A percentile compares a stretch with the other conserved stretches of the same genome.
Evolutionary conservation across 1,284 basidiomycete genomes (phyloP).

Genomic region (Ustilago vetiveriae): DNA sequence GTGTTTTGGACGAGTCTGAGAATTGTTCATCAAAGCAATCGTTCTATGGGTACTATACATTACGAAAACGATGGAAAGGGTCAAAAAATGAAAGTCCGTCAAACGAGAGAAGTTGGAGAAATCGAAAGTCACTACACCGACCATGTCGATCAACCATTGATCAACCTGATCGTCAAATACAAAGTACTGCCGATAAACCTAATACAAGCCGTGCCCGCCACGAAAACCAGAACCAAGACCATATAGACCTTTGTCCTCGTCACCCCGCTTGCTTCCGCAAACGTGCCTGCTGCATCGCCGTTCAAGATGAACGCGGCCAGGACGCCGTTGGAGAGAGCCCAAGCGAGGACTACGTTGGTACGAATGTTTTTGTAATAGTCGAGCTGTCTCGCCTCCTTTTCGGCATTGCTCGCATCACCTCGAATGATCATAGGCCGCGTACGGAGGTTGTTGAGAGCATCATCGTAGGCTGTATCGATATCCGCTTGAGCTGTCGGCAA

Average conservation of each 20-base stretch:
- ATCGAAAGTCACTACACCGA: too few species aligned
- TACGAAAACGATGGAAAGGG: too few species aligned
- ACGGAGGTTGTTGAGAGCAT: slow-evolving; percentile 82
- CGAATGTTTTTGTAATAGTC: slow-evolving; percentile 75
- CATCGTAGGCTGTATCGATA: slow-evolving; percentile 87
- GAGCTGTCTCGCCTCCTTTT: slow-evolving; percentile 60
- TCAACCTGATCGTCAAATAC: slow-evolving; percentile 57
- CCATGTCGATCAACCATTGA: slow-evolving; percentile 45
- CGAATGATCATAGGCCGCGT: slow-evolving; percentile 71
- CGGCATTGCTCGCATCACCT: slow-evolving; percentile 59
- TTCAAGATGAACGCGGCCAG: slow-evolving; percentile 62
- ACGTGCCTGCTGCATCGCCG: slow-evolving; percentile 45
- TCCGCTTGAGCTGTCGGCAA: slow-evolving; percentile 85
- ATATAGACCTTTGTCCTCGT: slow-evolving; percentile 62
- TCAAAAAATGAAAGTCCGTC: too few species aligned
- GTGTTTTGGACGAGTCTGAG: too few species aligned
- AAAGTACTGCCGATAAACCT: slow-evolving; percentile 58
- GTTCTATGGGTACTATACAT: too few species aligned
- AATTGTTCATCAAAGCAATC: too few species aligned
- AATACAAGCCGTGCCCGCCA: slow-evolving; percentile 60
- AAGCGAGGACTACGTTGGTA: slow-evolving; percentile 87
- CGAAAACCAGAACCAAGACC: slow-evolving; percentile 63
- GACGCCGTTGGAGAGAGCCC: slow-evolving; percentile 79
- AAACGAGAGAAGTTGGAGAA: neutral
- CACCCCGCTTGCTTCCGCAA: slow-evolving; percentile 40